Conservation (phyloP, 2,329 filamentous ascomycete genomes). For the Neoascochyta sp. region DNA sequence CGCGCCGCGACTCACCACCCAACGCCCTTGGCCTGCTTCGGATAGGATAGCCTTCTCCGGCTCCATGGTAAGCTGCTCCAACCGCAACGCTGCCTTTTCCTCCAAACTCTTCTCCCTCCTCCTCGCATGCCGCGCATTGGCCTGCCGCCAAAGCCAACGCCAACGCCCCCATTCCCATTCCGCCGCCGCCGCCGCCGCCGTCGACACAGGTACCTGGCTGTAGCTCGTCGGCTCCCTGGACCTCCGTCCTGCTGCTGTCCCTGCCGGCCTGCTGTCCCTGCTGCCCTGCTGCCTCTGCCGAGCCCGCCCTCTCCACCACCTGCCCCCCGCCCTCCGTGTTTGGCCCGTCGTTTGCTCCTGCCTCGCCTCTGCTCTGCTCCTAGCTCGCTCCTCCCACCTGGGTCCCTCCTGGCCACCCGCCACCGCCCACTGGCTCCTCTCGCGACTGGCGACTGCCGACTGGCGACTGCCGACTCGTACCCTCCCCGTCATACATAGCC, state of each 20-base stretch:
- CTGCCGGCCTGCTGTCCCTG: too few species aligned
- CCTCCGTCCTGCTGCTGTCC: constrained; percentile 20
- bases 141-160: too few species aligned
- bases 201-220: too few species aligned
- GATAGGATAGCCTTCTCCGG: constrained; percentile 35
- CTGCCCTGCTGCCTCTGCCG: too few species aligned
- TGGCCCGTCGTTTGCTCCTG: constrained; percentile 25
- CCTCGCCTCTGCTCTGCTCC: constrained; percentile 9
- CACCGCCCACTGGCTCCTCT: too few species aligned
- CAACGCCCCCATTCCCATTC: too few species aligned
- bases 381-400: constrained; percentile 22
- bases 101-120: constrained; percentile 31
- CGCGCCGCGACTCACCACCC: constrained; percentile 24
- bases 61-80: constrained; percentile 37
- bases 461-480: too few species aligned
- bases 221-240: too few species aligned
- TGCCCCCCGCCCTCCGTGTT: constrained; percentile 21
- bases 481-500: constrained; percentile 31
- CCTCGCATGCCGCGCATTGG: constrained; percentile 37
- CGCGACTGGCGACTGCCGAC: too few species aligned
- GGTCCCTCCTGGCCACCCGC: too few species aligned
- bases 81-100: constrained; percentile 30
- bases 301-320: constrained; percentile 23
- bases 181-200: too few species aligned
- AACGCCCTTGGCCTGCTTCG: constrained; percentile 31